Conservation (phyloP, 1,284 basidiomycete genomes). For the Tylopilus sp. region DNA sequence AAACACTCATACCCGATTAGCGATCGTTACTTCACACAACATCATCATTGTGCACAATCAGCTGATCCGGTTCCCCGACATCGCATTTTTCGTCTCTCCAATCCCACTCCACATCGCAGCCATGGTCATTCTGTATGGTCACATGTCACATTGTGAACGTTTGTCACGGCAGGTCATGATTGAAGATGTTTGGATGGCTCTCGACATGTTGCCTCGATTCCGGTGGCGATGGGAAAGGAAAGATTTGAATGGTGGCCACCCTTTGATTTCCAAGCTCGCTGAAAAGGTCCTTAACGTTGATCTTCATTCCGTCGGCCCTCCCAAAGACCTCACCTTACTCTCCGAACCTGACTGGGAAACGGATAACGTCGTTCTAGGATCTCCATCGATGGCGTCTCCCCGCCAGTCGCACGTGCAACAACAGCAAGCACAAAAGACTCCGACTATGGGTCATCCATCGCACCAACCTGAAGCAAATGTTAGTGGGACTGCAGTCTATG, state of each 20-base stretch:
- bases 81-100: conserved; percentile 81
- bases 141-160: conserved; percentile 71
- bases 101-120: conserved; percentile 82
- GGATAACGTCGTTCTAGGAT: conserved; percentile 35
- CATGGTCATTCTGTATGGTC: conserved; percentile 82
- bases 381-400: conserved; percentile 33
- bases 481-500: conserved; percentile 34
- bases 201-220: conserved; percentile 80
- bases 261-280: conserved; percentile 75
- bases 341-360: conserved; percentile 72
- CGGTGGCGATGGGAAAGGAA: conserved; percentile 85
- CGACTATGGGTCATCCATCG: conserved; percentile 39
- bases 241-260: conserved; percentile 72
- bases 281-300: conserved; percentile 73
- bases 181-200: conserved; percentile 78
- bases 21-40: conserved; percentile 80
- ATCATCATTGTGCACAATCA: conserved; percentile 78
- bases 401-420: conserved; percentile 31
- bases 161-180: conserved; percentile 62
- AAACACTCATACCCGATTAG: conserved; percentile 38
- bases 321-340: conserved; percentile 56
- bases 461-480: conserved; percentile 25
- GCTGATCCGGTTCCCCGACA: conserved; percentile 76
- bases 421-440: conserved; percentile 44
- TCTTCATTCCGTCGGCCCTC: conserved; percentile 58